These are phyloP conservation scores for Nicotiana paniculata DNA, from an alignment of 257 asterid genomes.

Conservation along the genomic window DNA sequence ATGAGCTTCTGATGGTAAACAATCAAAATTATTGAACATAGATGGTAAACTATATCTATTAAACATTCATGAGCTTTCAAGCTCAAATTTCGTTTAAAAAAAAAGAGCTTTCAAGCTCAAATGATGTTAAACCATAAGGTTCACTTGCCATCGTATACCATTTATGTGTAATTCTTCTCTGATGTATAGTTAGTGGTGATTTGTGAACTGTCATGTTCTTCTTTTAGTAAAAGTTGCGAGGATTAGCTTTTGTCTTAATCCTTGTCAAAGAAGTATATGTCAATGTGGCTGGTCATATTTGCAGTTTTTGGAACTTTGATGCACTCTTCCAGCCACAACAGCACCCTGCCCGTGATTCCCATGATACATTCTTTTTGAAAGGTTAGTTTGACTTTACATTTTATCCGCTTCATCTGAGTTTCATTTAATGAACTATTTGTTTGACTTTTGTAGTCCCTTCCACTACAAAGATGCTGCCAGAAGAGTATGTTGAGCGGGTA, in stretches of 20 bases:
- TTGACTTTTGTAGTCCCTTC: conserved; percentile 59
- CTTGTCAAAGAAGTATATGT: background rate
- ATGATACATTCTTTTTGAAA: conserved; percentile 90
- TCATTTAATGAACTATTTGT: conserved; percentile 4
- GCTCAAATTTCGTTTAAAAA: background rate
- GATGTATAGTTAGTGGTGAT: background rate
- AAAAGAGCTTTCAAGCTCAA: background rate
- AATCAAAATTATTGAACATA: background rate
- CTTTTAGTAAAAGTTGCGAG: background rate
- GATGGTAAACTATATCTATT: background rate
- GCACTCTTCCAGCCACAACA: conserved; percentile 99
- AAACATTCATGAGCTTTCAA: background rate
- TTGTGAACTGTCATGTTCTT: background rate
- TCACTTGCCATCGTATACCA: background rate
- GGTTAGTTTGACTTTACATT: conserved; percentile 34
- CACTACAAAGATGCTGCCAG: conserved; percentile 69
- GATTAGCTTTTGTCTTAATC: background rate
- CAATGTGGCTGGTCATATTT: conserved; percentile 8
- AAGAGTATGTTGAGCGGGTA: conserved; percentile 91
- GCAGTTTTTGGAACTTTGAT: conserved; percentile 96
- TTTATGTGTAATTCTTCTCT: background rate
- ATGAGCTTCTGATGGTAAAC: background rate
- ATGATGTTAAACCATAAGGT: background rate
- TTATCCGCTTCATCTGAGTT: conserved; percentile 15
- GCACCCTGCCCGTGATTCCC: conserved; percentile 99